A percentile compares a stretch with the other conserved stretches of the same genome.
phyloP scores from a whole-genome alignment of 176 grass and related monocot genomes.

The Pontederia paniculata region DNA sequence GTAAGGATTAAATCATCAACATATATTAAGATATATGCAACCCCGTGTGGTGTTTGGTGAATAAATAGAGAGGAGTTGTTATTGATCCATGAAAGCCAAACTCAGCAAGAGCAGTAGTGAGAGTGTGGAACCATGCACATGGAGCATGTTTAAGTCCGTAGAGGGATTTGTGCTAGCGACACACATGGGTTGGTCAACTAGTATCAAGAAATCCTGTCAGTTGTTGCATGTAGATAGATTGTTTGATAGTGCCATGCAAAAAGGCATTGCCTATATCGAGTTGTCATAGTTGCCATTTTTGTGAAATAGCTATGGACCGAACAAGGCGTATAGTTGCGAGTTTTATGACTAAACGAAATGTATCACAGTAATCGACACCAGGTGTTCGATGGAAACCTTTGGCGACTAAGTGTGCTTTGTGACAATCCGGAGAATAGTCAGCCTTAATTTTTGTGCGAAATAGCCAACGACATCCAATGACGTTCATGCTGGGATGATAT shows the following conservation, averaged over 20 bases:
- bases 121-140: background rate
- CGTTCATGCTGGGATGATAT: no score
- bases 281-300: background rate
- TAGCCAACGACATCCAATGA: no score
- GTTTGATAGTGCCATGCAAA: background rate
- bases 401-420: no score
- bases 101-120: background rate
- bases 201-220: background rate
- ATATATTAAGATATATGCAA: background rate
- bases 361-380: background rate
- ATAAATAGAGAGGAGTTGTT: background rate
- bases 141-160: background rate
- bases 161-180: background rate
- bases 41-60: background rate
- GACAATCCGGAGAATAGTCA: no score
- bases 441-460: no score
- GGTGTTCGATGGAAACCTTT: background rate
- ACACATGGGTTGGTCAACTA: background rate
- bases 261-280: constrained; percentile 9
- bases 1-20: background rate
- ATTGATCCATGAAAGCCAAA: background rate
- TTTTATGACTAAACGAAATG: background rate
- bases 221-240: background rate
- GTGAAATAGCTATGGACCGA: background rate
- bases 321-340: background rate